Conservation (phyloP, 1,284 basidiomycete species). For the Prillingera fragicola region DNA sequence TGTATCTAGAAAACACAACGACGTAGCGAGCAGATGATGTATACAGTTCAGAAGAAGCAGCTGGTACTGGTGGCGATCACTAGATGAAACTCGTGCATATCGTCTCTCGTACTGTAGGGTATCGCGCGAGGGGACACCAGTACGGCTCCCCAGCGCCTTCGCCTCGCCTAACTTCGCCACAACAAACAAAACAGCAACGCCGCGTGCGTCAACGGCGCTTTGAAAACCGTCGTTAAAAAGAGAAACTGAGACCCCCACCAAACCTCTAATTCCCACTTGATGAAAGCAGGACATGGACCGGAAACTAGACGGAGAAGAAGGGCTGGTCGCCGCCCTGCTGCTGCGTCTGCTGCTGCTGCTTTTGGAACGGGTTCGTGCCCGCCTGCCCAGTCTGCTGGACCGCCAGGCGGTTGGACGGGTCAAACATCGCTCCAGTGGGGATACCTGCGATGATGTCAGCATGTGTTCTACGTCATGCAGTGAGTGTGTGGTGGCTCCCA, state of each 20-base stretch:
- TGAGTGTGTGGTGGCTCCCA: constrained; percentile 1
- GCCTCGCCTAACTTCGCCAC: not conserved
- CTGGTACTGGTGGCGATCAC: no score
- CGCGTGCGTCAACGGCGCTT: not conserved
- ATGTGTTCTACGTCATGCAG: not conserved
- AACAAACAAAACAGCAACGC: not conserved
- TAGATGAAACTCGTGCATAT: no score
- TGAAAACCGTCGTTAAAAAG: not conserved
- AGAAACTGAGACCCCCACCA: no score
- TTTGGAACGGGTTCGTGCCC: constrained; percentile 68
- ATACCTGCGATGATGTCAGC: constrained; percentile 51
- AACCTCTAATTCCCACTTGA: no score
- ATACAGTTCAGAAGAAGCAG: no score
- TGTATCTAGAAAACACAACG: no score
- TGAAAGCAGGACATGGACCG: not conserved
- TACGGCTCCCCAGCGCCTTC: not conserved
- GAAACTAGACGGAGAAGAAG: constrained; percentile 74
- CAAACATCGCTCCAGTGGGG: constrained; percentile 56
- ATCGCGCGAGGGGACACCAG: no score
- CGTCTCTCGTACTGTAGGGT: no score
- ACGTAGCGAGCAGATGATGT: no score
- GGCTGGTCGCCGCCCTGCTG: constrained; percentile 59
- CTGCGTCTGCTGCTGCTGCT: constrained; percentile 36
- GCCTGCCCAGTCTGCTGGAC: constrained; percentile 56
- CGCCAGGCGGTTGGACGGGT: constrained; percentile 53